A percentile compares a stretch with the other conserved stretches of the same genome.
These are phyloP conservation scores for Ceraceosorus bombacis DNA, from an alignment of 1,284 basidiomycete genomes.

Conservation along the genomic window DNA sequence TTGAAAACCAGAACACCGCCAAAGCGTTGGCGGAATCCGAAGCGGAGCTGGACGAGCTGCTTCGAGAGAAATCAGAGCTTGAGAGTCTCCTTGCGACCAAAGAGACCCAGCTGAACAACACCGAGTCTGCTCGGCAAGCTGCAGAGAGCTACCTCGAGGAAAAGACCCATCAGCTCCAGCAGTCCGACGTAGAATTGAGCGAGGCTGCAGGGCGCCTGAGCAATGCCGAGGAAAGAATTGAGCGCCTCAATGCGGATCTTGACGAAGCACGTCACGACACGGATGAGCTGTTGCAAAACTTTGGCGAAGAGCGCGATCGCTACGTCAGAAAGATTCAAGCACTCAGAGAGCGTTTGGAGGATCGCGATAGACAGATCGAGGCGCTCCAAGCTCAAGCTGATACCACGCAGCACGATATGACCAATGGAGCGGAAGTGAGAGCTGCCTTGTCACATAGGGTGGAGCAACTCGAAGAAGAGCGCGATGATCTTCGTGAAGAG, in stretches of 20 bases:
- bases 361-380: constrained; percentile 1
- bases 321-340: constrained; percentile 1
- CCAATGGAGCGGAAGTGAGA: constrained; percentile 2
- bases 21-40: constrained; percentile 22
- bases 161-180: constrained; percentile 57
- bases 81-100: constrained; percentile 1
- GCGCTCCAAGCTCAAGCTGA: constrained; percentile 3
- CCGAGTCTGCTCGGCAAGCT: constrained; percentile 24
- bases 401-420: constrained; percentile 6
- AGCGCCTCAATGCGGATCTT: constrained; percentile 51
- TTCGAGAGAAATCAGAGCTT: constrained; percentile 3
- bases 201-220: background rate
- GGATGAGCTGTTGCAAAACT: constrained; percentile 11
- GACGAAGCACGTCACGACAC: constrained; percentile 16
- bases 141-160: constrained; percentile 50
- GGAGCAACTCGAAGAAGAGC: constrained; percentile 40
- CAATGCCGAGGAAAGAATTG: constrained; percentile 25
- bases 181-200: constrained; percentile 47
- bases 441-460: constrained; percentile 14
- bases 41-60: constrained; percentile 1
- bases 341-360: constrained; percentile 5
- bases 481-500: constrained; percentile 46
- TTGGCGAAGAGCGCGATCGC: constrained; percentile 6
- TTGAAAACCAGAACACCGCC: constrained; percentile 41
- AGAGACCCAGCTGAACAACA: background rate